Conservation (phyloP, 306 rosid genomes). For the Vachellia collinsii region DNA sequence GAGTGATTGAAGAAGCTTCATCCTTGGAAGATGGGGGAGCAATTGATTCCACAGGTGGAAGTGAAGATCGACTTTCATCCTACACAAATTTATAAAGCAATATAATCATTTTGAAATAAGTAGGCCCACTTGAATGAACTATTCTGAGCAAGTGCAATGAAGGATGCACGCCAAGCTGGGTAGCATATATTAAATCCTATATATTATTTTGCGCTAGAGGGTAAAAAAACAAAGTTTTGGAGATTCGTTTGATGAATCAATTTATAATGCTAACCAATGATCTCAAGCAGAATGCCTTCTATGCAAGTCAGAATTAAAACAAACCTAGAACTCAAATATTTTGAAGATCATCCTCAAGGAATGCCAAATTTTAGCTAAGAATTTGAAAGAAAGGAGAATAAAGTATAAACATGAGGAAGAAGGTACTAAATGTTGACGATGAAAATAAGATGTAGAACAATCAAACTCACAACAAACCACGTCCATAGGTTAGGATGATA, state of each 20-base stretch:
- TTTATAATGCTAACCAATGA: conserved; percentile 1
- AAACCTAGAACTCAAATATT: conserved; percentile 16
- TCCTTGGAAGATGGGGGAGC: conserved; percentile 73
- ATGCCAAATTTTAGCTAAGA: neutral
- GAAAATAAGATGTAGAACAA: conserved; percentile 21
- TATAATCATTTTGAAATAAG: conserved; percentile 33
- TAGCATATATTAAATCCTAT: conserved; percentile 13
- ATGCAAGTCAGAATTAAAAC: conserved; percentile 24
- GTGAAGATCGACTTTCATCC: conserved; percentile 78
- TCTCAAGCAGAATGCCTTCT: conserved; percentile 15
- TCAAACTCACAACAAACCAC: neutral
- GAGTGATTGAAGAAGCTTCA: conserved; percentile 89
- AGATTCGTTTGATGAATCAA: conserved; percentile 23
- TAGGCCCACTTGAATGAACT: conserved; percentile 22
- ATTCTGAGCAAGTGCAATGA: neutral
- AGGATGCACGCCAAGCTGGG: conserved; percentile 21
- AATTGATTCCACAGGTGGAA: conserved; percentile 67
- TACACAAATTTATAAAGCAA: conserved; percentile 41
- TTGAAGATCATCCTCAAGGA: conserved; percentile 8
- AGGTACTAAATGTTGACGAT: neutral
- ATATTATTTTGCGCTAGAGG: neutral
- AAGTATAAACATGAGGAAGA: conserved; percentile 6
- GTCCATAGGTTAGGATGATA: conserved; percentile 8
- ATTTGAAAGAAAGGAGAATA: neutral
- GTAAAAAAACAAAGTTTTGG: neutral